Conservation (phyloP, 2,329 filamentous ascomycete species). For the Botrytis fragariae region DNA sequence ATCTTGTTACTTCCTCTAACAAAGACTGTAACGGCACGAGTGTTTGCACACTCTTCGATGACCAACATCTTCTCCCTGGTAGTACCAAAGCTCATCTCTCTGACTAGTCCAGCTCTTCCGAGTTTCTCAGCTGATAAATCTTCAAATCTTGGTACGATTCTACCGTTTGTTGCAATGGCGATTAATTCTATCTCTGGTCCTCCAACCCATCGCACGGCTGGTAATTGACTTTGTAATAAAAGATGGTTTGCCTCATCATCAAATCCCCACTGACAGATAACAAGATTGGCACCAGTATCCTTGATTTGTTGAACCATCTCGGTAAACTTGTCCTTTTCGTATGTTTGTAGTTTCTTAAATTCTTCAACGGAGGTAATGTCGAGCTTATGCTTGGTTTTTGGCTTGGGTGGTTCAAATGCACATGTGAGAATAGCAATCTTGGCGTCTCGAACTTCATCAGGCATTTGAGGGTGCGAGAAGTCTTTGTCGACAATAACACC, state of each 20-base stretch:
- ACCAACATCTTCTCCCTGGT: conserved; percentile 99
- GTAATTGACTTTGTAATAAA: conserved; percentile 90
- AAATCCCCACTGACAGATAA: conserved; percentile 99
- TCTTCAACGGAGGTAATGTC: conserved; percentile 97
- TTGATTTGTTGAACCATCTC: conserved; percentile 99
- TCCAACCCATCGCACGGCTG: conserved; percentile 95
- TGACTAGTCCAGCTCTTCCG: conserved; percentile 81
- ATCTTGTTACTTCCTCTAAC: conserved; percentile 99
- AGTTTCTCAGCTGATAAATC: conserved; percentile 90
- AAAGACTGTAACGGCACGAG: conserved; percentile 91
- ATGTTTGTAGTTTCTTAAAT: conserved; percentile 95
- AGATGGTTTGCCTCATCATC: conserved; percentile 99
- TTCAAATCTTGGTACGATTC: conserved; percentile 96
- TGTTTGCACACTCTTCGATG: conserved; percentile 99
- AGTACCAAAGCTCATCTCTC: conserved; percentile 95
- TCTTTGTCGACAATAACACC: conserved; percentile 99
- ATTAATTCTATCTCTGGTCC: conserved; percentile 98
- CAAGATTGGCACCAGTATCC: conserved; percentile 92
- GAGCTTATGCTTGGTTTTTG: conserved; percentile 99
- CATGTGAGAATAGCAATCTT: conserved; percentile 98
- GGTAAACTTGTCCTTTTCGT: conserved; percentile 93
- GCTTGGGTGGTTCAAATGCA: conserved; percentile 97
- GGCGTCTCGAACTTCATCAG: conserved; percentile 87
- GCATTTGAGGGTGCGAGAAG: conserved; percentile 99
- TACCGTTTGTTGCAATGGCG: conserved; percentile 95